Evolutionary conservation across 305 asterid genomes (phyloP).

Genomic region (Plantago lanceolata): DNA sequence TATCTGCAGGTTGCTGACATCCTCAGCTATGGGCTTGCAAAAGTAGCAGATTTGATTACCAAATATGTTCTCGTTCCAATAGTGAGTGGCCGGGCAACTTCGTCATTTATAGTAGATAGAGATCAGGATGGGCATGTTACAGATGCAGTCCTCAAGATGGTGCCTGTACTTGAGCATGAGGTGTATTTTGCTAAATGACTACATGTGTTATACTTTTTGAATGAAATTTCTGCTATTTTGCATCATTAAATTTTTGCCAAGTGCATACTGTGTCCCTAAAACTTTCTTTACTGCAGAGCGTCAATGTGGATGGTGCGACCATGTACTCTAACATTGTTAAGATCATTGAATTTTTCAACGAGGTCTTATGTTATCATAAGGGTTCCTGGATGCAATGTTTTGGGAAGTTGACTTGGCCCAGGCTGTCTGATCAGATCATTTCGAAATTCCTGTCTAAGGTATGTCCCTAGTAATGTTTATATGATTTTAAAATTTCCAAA

Average conservation of each 20-base stretch:
- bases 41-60: constrained; percentile 66
- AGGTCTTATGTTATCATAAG: constrained; percentile 57
- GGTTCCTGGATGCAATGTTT: constrained; percentile 67
- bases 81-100: constrained; percentile 41
- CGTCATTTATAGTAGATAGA: constrained; percentile 41
- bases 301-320: constrained; percentile 54
- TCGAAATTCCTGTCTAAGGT: constrained; percentile 86
- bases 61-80: constrained; percentile 55
- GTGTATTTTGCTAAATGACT: constrained; percentile 33
- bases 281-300: constrained; percentile 39
- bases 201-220: constrained; percentile 1
- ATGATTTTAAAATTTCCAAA: not conserved
- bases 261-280: constrained; percentile 16
- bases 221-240: not conserved
- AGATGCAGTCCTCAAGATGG: constrained; percentile 56
- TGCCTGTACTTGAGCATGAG: constrained; percentile 45
- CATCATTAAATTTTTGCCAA: not conserved
- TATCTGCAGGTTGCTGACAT: constrained; percentile 59
- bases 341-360: constrained; percentile 49
- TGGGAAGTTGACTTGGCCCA: constrained; percentile 93
- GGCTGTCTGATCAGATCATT: constrained; percentile 81
- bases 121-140: constrained; percentile 33
- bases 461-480: constrained; percentile 19
- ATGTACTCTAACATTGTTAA: constrained; percentile 57
- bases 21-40: constrained; percentile 75